Evolutionary conservation across 139 green algal species (phyloP).

Genomic region (Bryopsis sp.): DNA sequence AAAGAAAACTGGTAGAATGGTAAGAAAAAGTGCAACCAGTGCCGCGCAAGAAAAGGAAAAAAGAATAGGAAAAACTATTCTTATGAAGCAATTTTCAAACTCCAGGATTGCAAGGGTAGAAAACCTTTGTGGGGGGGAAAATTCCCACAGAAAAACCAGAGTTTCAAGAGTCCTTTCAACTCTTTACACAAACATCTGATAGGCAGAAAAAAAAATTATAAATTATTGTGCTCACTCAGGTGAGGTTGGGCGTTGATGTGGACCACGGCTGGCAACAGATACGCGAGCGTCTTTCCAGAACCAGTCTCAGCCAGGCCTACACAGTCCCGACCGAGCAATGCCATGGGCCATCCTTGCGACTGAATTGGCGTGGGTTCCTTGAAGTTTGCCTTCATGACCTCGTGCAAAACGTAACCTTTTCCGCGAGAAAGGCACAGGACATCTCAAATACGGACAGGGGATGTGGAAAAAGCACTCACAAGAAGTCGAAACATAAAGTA

Average conservation of each 20-base stretch:
- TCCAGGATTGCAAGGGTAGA: background rate
- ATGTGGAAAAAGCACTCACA: no score
- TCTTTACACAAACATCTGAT: background rate
- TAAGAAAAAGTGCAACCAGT: no score
- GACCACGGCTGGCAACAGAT: slow-evolving; percentile 77
- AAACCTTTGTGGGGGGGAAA: background rate
- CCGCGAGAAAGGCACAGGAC: background rate
- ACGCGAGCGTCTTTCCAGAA: slow-evolving; percentile 82
- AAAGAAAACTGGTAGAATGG: no score
- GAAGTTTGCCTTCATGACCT: slow-evolving; percentile 51
- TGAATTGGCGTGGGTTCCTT: slow-evolving; percentile 79
- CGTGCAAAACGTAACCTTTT: slow-evolving; percentile 6
- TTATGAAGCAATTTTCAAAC: no score
- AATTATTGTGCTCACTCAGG: slow-evolving; percentile 35
- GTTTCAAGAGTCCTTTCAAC: background rate
- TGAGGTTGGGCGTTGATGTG: slow-evolving; percentile 92
- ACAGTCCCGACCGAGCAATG: slow-evolving; percentile 71
- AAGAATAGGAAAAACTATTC: no score
- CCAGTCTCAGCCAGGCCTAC: slow-evolving; percentile 83
- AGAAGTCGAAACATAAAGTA: no score
- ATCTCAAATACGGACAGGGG: no score
- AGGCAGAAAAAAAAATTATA: background rate
- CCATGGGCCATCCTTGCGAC: slow-evolving; percentile 84
- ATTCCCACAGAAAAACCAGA: background rate
- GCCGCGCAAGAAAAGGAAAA: no score